Percentiles rank a stretch among this genome's conserved stretches.
These are phyloP conservation scores for Micractinium sp. DNA, from an alignment of 139 green algal genomes.

Conservation along the genomic window DNA sequence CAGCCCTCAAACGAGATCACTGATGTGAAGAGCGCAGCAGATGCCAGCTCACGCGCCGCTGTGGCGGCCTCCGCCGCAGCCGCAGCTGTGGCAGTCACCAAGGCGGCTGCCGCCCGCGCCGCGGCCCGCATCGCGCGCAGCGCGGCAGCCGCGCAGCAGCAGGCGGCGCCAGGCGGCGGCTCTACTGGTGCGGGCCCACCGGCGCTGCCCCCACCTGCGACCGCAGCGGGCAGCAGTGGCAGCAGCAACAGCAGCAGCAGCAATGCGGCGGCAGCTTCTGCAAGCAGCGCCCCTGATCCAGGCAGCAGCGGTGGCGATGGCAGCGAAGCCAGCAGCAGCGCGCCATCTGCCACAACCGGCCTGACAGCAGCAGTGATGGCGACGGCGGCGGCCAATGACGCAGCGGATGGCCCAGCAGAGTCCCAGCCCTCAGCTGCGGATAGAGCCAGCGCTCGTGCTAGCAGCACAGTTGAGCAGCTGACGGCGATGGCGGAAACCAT, in stretches of 20 bases:
- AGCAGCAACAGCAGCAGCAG: neutral
- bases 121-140: slow-evolving; percentile 50
- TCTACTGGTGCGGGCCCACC: too few species aligned
- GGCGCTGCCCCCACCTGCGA: neutral
- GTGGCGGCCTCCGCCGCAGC: slow-evolving; percentile 87
- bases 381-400: neutral
- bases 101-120: slow-evolving; percentile 83
- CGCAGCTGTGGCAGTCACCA: slow-evolving; percentile 86
- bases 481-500: slow-evolving; percentile 34
- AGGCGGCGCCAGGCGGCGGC: neutral
- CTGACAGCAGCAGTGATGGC: neutral
- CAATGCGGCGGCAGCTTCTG: neutral
- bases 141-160: neutral
- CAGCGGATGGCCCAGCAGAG: neutral
- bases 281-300: too few species aligned
- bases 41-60: slow-evolving; percentile 84
- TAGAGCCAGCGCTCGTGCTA: neutral
- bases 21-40: slow-evolving; percentile 86
- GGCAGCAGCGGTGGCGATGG: neutral
- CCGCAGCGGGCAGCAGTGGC: neutral
- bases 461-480: slow-evolving; percentile 31
- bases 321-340: neutral
- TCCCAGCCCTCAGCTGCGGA: too few species aligned
- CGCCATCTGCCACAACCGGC: too few species aligned
- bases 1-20: neutral